phyloP scores from a whole-genome alignment of 2,329 filamentous ascomycete genomes.

The Teratosphaeria pseudoeucalypti region DNA sequence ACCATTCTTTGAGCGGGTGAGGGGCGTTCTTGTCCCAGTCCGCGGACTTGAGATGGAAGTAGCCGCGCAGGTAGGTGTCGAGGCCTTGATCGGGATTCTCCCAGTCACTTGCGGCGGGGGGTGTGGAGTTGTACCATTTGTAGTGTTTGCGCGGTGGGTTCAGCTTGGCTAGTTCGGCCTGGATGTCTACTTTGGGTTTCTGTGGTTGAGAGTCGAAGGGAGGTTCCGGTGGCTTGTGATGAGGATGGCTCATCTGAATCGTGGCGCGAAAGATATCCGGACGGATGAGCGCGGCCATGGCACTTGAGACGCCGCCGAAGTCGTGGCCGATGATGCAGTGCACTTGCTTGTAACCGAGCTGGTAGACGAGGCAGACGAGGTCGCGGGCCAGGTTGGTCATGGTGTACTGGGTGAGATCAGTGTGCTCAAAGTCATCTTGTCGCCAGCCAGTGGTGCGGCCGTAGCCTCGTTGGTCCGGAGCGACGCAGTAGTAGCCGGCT shows the following conservation, averaged over 20 bases:
- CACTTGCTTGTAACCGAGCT: constrained; percentile 49
- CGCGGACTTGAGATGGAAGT: constrained; percentile 58
- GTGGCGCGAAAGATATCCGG: constrained; percentile 55
- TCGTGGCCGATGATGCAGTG: constrained; percentile 56
- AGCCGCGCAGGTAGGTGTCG: constrained; percentile 52
- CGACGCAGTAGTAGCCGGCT: constrained; percentile 54
- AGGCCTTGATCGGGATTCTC: constrained; percentile 41
- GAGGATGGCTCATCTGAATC: constrained; percentile 56
- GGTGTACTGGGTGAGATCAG: constrained; percentile 47
- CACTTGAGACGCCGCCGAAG: constrained; percentile 52
- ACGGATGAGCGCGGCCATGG: constrained; percentile 50
- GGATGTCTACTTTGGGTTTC: constrained; percentile 36
- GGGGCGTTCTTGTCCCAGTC: constrained; percentile 44
- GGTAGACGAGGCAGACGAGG: constrained; percentile 49
- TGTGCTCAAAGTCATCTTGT: constrained; percentile 37
- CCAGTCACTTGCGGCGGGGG: constrained; percentile 40
- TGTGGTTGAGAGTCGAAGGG: constrained; percentile 37
- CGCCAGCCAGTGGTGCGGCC: constrained; percentile 56
- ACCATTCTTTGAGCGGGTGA: constrained; percentile 45
- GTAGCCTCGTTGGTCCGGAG: constrained; percentile 58
- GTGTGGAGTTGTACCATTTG: constrained; percentile 54
- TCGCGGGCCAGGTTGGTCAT: constrained; percentile 52
- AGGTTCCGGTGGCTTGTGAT: constrained; percentile 43
- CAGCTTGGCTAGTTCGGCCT: constrained; percentile 44
- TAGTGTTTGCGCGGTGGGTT: constrained; percentile 56